Evolutionary conservation across 1,284 basidiomycete species (phyloP), one percentile per base, ranked within the genome.

Genomic region (Entoloma clypeatum): DNA sequence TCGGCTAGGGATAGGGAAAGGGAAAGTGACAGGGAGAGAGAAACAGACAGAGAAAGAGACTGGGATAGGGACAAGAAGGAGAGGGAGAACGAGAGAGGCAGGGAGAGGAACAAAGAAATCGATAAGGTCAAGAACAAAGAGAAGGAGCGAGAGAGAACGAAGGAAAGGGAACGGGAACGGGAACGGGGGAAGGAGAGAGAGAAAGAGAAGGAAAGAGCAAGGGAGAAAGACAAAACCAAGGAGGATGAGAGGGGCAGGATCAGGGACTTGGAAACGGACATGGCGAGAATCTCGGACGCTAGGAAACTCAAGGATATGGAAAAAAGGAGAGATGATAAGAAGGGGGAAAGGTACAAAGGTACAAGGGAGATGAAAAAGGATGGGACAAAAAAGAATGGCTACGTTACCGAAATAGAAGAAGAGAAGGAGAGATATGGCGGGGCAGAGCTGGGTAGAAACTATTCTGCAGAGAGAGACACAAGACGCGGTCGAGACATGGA

Each of bases 141-240:
- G 14, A 45, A 52, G 5, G 52, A 57, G 5, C 54, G 48, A 22
- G 43, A 46, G 38, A 58, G 51, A 28, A 57, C 60, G 26, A 14
- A 46, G 16, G 37, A 52, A 32, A 44, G 16, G 28, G 57, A 60
- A 35, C 47, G 49, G 13, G 57, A 60, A 17, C 60, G 40, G 39
- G 53, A 55, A 23, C 41, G 43, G n/a, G 58, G 58, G 1, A 36
- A 51, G 10, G 55, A 11, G 56, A 54, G 16, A 45, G 39, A 18
- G 52, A 58, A 6, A n/a, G 50, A 29, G 44, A 48, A 29, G 30
- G 47, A 1, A 49, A 47, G 8, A 49, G 30, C 22, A 1, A 24
- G 17, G 14, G 51, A 54, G 7, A 46, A 35, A n/a, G 48, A 50
- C n/a, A 11, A 8, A 24, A 28, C 9, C n/a, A n/a, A n/a, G n/a